Conservation (phyloP, 2,329 filamentous ascomycete genomes). For the Aphanocladium album region DNA sequence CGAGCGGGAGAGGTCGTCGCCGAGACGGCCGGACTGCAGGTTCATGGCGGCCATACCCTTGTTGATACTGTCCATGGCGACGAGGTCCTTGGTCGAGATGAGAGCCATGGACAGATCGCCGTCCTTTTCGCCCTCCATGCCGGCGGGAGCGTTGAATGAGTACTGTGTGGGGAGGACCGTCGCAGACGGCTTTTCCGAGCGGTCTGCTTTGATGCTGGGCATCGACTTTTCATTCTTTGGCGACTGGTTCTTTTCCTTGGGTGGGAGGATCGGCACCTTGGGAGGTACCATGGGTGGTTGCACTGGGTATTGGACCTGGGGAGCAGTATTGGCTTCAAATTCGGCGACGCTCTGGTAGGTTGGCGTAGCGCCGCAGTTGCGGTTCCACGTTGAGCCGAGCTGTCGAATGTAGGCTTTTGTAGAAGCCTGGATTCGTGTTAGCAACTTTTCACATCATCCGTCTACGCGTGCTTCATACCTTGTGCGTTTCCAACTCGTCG, state of each 20-base stretch:
- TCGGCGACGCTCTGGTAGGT: slow-evolving; percentile 52
- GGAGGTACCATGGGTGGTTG: slow-evolving; percentile 18
- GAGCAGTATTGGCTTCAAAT: slow-evolving; percentile 29
- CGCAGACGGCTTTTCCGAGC: slow-evolving; percentile 28
- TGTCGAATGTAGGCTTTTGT: slow-evolving; percentile 57
- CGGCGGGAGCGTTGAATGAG: slow-evolving; percentile 31
- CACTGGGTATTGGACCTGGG: slow-evolving; percentile 22
- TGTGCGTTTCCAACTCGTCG: slow-evolving; percentile 50
- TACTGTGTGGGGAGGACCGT: slow-evolving; percentile 21
- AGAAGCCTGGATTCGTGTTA: slow-evolving; percentile 42
- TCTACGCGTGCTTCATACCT: slow-evolving; percentile 58
- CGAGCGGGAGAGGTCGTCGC: slow-evolving; percentile 29
- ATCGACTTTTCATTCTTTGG: slow-evolving; percentile 38
- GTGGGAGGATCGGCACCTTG: slow-evolving; percentile 14
- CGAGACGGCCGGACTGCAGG: slow-evolving; percentile 31
- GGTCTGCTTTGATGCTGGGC: slow-evolving; percentile 34
- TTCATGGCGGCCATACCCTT: slow-evolving; percentile 38
- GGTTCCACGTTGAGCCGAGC: slow-evolving; percentile 46
- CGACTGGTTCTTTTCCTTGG: slow-evolving; percentile 31
- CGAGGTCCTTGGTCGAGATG: slow-evolving; percentile 51
- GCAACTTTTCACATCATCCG: no score
- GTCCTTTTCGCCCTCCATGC: slow-evolving; percentile 30
- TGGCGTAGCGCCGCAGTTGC: slow-evolving; percentile 39
- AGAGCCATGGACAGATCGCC: slow-evolving; percentile 37
- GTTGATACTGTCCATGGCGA: slow-evolving; percentile 41